Percentiles rank a stretch among this genome's conserved stretches.
phyloP scores from a whole-genome alignment of 106 monocot genomes.

The Dioscorea alata region DNA sequence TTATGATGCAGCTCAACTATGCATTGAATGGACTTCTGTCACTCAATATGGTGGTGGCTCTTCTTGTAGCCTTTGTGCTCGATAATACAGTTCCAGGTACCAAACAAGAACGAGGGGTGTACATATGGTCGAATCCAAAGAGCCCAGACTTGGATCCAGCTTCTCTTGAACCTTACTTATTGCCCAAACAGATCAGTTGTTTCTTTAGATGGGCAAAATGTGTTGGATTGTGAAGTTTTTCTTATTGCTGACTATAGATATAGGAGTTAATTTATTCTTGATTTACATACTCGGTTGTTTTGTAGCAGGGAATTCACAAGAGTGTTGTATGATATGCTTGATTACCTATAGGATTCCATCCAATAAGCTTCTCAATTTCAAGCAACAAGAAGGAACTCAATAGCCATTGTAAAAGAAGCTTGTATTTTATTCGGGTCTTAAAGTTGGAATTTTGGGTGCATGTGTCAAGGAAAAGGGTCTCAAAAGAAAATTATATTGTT shows the following conservation, averaged over 20 bases:
- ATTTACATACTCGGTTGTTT: too few relatives aligned
- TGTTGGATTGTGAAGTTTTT: conserved; percentile 44
- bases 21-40: conserved; percentile 79
- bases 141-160: conserved; percentile 32
- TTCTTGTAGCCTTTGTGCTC: conserved; percentile 76
- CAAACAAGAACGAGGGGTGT: conserved; percentile 86
- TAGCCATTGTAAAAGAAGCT: too few relatives aligned
- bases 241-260: background rate
- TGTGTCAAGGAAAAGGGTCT: too few relatives aligned
- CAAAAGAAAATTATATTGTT: too few relatives aligned
- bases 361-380: too few relatives aligned
- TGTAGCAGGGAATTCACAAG: too few relatives aligned
- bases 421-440: too few relatives aligned
- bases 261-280: background rate
- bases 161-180: conserved; percentile 43
- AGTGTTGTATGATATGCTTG: too few relatives aligned
- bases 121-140: conserved; percentile 70
- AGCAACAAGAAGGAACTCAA: too few relatives aligned
- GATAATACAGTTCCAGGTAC: conserved; percentile 99
- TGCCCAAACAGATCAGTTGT: conserved; percentile 55
- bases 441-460: too few relatives aligned
- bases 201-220: conserved; percentile 83
- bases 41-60: conserved; percentile 90
- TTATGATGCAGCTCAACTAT: conserved; percentile 56
- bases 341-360: too few relatives aligned